Conservation (phyloP, 2,329 filamentous ascomycete genomes). For the Teratosphaeria pseudoeucalypti region DNA sequence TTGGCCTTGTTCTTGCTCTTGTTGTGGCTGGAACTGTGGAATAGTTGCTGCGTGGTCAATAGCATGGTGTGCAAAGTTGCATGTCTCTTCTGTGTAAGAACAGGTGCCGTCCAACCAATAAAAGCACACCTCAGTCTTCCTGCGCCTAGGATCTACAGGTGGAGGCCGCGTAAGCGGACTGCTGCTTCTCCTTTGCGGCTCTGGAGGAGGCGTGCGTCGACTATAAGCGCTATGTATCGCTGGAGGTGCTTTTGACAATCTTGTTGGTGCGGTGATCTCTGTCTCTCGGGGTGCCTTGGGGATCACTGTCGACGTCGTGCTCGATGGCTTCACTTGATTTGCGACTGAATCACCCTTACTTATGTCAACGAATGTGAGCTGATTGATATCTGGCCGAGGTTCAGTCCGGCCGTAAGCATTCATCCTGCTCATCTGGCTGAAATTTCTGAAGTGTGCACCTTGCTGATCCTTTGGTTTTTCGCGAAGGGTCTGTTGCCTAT, state of each 20-base stretch:
- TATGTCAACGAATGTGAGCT: not conserved
- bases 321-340: not conserved
- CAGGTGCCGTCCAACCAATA: slow-evolving; percentile 5
- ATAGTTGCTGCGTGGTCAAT: not conserved
- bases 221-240: slow-evolving; percentile 5
- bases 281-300: not conserved
- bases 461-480: not conserved
- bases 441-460: not conserved
- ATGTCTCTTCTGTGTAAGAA: slow-evolving; percentile 1
- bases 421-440: not conserved
- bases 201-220: slow-evolving; percentile 1
- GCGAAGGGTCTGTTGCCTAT: not conserved
- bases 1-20: not conserved
- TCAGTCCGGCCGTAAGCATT: not conserved
- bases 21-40: not conserved
- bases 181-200: slow-evolving; percentile 3
- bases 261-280: not conserved
- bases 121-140: slow-evolving; percentile 3
- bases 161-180: not conserved
- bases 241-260: not conserved
- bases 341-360: not conserved
- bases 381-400: not conserved
- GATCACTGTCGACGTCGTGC: not conserved
- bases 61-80: slow-evolving; percentile 3
- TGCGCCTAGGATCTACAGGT: not conserved